phyloP scores from a whole-genome alignment of 306 rosid genomes.

The Vigna mungo region DNA sequence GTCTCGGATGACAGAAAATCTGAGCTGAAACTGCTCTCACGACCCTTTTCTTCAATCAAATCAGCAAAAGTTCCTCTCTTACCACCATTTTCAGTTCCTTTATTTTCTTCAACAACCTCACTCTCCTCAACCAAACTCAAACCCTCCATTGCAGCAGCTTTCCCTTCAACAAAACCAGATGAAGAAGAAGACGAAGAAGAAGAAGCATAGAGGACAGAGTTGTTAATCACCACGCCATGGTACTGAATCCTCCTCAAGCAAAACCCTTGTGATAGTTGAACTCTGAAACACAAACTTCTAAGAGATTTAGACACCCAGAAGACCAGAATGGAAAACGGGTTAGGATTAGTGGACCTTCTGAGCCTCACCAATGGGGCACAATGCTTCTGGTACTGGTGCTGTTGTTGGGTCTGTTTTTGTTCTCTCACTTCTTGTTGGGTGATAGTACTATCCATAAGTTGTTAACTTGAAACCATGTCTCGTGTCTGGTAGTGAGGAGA shows the following conservation, averaged over 20 bases:
- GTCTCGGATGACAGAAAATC: conserved; percentile 82
- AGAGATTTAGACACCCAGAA: conserved; percentile 68
- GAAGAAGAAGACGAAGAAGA: conserved; percentile 52
- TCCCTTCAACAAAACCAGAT: conserved; percentile 44
- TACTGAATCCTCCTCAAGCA: conserved; percentile 58
- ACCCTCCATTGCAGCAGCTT: conserved; percentile 59
- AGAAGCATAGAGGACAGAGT: conserved; percentile 59
- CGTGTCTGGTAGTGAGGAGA: conserved; percentile 50
- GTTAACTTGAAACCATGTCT: conserved; percentile 58
- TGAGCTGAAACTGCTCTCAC: conserved; percentile 81
- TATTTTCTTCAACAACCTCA: conserved; percentile 41
- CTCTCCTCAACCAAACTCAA: conserved; percentile 55
- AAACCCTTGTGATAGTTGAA: conserved; percentile 59
- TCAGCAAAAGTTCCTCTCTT: conserved; percentile 51
- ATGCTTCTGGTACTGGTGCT: conserved; percentile 52
- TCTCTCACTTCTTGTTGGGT: conserved; percentile 58
- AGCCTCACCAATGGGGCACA: conserved; percentile 55
- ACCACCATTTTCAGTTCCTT: conserved; percentile 44
- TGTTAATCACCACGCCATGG: conserved; percentile 62
- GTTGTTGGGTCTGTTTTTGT: conserved; percentile 60
- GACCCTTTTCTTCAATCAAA: conserved; percentile 68
- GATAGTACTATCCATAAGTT: conserved; percentile 67
- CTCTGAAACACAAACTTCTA: conserved; percentile 49
- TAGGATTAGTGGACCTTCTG: conserved; percentile 43
- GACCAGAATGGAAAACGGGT: conserved; percentile 58